A percentile compares a stretch with the other conserved stretches of the same genome.
phyloP scores from a whole-genome alignment of 306 rosid species.

The Citrullus mucosospermus region DNA sequence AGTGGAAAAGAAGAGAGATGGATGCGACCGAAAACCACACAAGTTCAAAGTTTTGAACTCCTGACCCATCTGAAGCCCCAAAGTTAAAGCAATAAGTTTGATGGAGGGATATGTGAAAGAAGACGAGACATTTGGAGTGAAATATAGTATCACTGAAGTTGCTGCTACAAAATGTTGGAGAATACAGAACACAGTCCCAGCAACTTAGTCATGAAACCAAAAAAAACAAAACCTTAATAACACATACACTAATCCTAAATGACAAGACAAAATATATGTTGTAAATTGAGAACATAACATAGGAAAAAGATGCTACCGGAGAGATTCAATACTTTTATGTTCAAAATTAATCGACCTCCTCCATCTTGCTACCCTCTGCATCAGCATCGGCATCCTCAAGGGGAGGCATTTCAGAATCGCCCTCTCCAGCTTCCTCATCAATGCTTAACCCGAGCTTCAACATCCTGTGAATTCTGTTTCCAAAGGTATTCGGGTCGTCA shows the following conservation, averaged over 20 bases:
- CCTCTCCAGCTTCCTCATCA: constrained; percentile 58
- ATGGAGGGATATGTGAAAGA: too few species aligned
- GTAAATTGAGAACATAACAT: not conserved
- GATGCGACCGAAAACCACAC: too few species aligned
- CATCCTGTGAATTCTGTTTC: constrained; percentile 96
- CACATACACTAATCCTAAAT: not conserved
- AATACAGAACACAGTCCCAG: not conserved
- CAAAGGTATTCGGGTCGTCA: constrained; percentile 91
- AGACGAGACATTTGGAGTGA: not conserved
- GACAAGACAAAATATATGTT: not conserved
- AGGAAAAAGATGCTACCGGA: not conserved
- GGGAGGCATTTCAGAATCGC: constrained; percentile 78
- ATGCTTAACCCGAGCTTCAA: constrained; percentile 84
- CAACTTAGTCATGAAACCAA: not conserved
- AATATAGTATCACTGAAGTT: not conserved
- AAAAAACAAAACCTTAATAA: not conserved
- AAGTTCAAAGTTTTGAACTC: too few species aligned
- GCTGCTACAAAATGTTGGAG: not conserved
- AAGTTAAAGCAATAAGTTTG: too few species aligned
- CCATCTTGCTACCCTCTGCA: constrained; percentile 93
- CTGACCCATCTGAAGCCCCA: too few species aligned
- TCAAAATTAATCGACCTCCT: constrained; percentile 61
- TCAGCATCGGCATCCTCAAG: constrained; percentile 74
- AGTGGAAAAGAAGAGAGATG: too few species aligned
- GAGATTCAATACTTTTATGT: not conserved